Conservation (phyloP, 169 alveolate species). For the Plasmodium gaboni region DNA sequence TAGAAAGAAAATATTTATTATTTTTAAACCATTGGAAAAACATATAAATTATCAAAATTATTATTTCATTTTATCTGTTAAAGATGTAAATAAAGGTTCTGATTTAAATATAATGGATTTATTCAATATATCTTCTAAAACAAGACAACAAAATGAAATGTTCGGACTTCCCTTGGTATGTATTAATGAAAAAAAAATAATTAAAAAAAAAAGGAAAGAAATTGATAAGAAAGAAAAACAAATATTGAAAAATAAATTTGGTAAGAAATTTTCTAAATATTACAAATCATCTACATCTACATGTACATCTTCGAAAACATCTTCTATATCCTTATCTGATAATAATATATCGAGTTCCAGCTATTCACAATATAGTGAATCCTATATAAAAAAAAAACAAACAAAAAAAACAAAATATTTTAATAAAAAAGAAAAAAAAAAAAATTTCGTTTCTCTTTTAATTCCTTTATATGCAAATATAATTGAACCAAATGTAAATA, state of each 20-base stretch:
- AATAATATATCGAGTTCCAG: conserved; percentile 23
- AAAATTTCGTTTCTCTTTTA: conserved; percentile 14
- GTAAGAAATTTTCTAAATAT: conserved; percentile 37
- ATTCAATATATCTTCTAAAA: conserved; percentile 30
- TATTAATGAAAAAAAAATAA: conserved; percentile 41
- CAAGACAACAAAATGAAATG: not conserved
- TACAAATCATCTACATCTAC: conserved; percentile 45
- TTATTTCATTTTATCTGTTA: conserved; percentile 27
- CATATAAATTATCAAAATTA: conserved; percentile 67
- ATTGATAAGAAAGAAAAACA: too few relatives aligned
- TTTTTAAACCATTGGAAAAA: conserved; percentile 54
- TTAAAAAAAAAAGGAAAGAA: conserved; percentile 17
- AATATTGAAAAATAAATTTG: conserved; percentile 21
- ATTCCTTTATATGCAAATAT: conserved; percentile 62
- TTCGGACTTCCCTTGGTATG: conserved; percentile 52
- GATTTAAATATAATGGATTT: conserved; percentile 40
- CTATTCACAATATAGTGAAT: conserved; percentile 52
- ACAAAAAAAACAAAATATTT: conserved; percentile 22
- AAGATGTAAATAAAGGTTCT: conserved; percentile 42
- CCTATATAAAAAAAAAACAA: conserved; percentile 42
- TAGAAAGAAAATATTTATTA: conserved; percentile 27
- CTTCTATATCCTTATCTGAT: not conserved
- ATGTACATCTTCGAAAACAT: not conserved
- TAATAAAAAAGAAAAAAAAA: conserved; percentile 56
- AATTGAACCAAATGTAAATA: conserved; percentile 51